These are phyloP conservation scores for Pyrenula aspistea DNA, from an alignment of 495 filamentous ascomycete species.

Conservation along the genomic window DNA sequence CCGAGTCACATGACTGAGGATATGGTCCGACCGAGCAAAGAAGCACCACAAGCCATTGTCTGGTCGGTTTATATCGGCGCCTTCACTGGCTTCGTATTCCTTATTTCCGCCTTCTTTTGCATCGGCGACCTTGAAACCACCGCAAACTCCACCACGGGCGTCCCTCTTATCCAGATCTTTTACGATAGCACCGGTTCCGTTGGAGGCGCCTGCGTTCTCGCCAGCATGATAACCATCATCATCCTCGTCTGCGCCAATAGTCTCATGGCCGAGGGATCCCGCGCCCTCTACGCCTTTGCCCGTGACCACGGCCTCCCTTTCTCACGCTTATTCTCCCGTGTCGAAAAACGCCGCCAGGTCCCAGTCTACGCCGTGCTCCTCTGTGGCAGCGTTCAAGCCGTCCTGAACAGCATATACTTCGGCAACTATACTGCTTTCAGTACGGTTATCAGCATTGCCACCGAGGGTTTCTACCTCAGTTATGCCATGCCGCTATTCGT, in stretches of 20 bases:
- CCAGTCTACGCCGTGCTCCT: slow-evolving; percentile 39
- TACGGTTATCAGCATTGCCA: slow-evolving; percentile 43
- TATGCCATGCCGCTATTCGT: slow-evolving; percentile 43
- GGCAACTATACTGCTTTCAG: slow-evolving; percentile 45
- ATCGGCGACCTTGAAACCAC: slow-evolving; percentile 31
- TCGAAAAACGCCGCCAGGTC: slow-evolving; percentile 26
- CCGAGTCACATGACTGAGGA: slow-evolving; percentile 38
- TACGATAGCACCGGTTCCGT: slow-evolving; percentile 31
- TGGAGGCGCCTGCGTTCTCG: slow-evolving; percentile 26
- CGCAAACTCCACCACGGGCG: slow-evolving; percentile 28
- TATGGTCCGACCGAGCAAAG: slow-evolving; percentile 34
- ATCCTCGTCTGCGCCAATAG: slow-evolving; percentile 27
- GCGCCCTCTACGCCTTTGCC: slow-evolving; percentile 33
- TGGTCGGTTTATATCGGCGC: slow-evolving; percentile 37
- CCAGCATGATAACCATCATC: slow-evolving; percentile 28
- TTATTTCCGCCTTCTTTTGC: slow-evolving; percentile 36
- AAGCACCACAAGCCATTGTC: slow-evolving; percentile 44
- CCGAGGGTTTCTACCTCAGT: slow-evolving; percentile 47
- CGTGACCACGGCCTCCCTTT: slow-evolving; percentile 36
- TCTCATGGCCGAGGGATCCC: slow-evolving; percentile 30
- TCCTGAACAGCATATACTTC: slow-evolving; percentile 44
- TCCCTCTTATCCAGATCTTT: slow-evolving; percentile 36
- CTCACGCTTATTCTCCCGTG: slow-evolving; percentile 27
- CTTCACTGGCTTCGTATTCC: slow-evolving; percentile 36
- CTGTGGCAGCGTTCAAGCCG: slow-evolving; percentile 36